A percentile compares a stretch with the other conserved stretches of the same genome.
Evolutionary conservation across 352 stramenopile species (phyloP).

Genomic region (Phytopythium helicoides): DNA sequence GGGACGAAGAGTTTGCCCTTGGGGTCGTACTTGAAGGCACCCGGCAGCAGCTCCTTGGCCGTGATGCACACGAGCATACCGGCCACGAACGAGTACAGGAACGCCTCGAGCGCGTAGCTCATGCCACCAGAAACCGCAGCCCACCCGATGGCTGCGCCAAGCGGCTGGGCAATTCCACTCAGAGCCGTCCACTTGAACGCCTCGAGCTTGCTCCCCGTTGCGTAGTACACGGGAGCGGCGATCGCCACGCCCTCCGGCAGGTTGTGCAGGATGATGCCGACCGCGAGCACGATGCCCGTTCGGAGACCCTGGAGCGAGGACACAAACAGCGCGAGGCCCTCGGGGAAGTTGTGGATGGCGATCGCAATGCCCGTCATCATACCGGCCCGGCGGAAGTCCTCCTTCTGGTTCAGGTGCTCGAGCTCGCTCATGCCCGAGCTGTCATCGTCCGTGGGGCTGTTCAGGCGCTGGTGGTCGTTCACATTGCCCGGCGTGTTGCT

Average conservation of each 20-base stretch:
- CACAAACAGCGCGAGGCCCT: slow-evolving; percentile 96
- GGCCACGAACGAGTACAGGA: slow-evolving; percentile 90
- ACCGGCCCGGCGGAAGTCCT: slow-evolving; percentile 80
- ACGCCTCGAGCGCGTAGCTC: slow-evolving; percentile 68
- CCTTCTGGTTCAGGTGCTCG: slow-evolving; percentile 17
- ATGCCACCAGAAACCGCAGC: slow-evolving; percentile 47
- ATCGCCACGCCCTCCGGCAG: slow-evolving; percentile 96
- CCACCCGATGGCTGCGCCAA: slow-evolving; percentile 88
- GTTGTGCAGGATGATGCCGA: slow-evolving; percentile 98
- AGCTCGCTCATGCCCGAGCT: slow-evolving; percentile 15
- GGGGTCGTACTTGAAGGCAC: slow-evolving; percentile 88
- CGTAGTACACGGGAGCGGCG: slow-evolving; percentile 96
- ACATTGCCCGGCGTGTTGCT: background rate
- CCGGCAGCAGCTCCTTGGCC: slow-evolving; percentile 90
- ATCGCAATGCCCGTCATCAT: slow-evolving; percentile 90
- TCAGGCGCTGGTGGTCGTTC: slow-evolving; percentile 6
- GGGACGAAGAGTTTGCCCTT: slow-evolving; percentile 85
- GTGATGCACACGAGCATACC: slow-evolving; percentile 94
- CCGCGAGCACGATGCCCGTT: slow-evolving; percentile 89
- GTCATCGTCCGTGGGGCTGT: slow-evolving; percentile 18
- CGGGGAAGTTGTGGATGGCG: slow-evolving; percentile 88
- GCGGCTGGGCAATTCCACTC: slow-evolving; percentile 86
- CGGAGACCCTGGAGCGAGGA: slow-evolving; percentile 87
- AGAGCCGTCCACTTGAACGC: slow-evolving; percentile 92
- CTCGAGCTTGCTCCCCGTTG: slow-evolving; percentile 90